phyloP scores from a whole-genome alignment of 768 basidiomycete genomes.

The Roridomyces roridus region DNA sequence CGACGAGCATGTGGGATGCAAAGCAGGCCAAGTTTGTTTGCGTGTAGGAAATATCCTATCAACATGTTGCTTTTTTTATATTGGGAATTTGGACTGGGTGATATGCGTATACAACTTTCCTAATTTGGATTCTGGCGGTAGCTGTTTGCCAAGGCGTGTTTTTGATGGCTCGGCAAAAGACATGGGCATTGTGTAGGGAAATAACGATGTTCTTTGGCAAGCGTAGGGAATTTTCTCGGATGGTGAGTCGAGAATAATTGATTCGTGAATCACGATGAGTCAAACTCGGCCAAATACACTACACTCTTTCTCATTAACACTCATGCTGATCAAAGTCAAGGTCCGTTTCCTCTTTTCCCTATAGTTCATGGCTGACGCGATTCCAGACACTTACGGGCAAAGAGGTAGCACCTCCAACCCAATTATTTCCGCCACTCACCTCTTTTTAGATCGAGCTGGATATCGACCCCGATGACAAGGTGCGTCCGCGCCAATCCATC shows the following conservation, averaged over 20 bases:
- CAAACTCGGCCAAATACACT: neutral
- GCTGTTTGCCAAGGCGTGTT: neutral
- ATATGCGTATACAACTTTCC: too few relatives aligned
- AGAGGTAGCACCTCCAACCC: slow-evolving; percentile 73
- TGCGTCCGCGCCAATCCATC: slow-evolving; percentile 33
- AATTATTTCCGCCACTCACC: slow-evolving; percentile 12
- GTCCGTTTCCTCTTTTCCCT: slow-evolving; percentile 38
- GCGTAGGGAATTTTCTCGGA: too few relatives aligned
- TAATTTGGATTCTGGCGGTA: too few relatives aligned
- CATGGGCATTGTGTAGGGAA: too few relatives aligned
- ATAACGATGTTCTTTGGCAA: too few relatives aligned
- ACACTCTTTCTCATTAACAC: slow-evolving; percentile 17
- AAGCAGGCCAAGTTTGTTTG: too few relatives aligned
- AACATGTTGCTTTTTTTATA: too few relatives aligned
- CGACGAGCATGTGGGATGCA: slow-evolving; percentile 14
- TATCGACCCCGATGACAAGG: slow-evolving; percentile 90
- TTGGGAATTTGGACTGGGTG: too few relatives aligned
- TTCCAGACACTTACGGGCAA: slow-evolving; percentile 93
- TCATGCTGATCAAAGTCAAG: slow-evolving; percentile 94
- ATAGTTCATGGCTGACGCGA: neutral
- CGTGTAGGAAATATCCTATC: too few relatives aligned
- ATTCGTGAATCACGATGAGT: neutral
- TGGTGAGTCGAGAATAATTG: too few relatives aligned
- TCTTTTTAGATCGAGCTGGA: slow-evolving; percentile 85
- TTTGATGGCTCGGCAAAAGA: too few relatives aligned